Evolutionary conservation across 164 flowering plant species (phyloP), one percentile per base, ranked within the genome.

Genomic region (Macadamia tetraphylla): DNA sequence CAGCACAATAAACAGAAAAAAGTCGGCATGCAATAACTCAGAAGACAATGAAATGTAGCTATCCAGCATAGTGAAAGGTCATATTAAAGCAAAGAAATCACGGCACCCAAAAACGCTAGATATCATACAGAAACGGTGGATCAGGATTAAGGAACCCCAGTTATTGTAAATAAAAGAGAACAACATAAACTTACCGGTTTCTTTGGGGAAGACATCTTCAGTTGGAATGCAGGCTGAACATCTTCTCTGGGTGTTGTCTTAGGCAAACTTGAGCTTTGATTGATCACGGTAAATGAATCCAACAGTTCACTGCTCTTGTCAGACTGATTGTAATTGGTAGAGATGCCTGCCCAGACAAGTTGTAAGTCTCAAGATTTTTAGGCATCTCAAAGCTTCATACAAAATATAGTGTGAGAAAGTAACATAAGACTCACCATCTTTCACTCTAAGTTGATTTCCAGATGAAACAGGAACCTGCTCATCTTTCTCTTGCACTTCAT

Each of bases 171-270:
- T 35, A 35, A 35, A 35, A 46, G 0, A 46, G 51, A 51, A n/a
- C 30, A 59, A 15, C 8, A 48, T 3, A 49, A 57, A 77, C 82
- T 75, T 77, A 84, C 89, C 15, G 68, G 44, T 64, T 77, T 74
- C 58, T 70, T 71, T 13, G 73, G 56, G 12, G 75, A 70, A 66
- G 62, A 62, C 64, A 70, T 43, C 62, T 69, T 66, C 44, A 60
- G 60, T 62, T 58, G 30, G 31, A 59, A 63, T 9, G 61, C 67
- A 61, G 56, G 35, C 46, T 32, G 71, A 32, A 60, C 68, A 46
- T 52, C 68, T 64, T n/a, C 67, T 64, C 49, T 67, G 29, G 74
- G 49, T 42, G 52, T 51, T 64, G 70, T 52, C 44, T 67, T 69
- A 60, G 66, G 29, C 51, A 43, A 55, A 0, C 29, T 29, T 35